Percentiles rank a stretch among this genome's conserved stretches.
Evolutionary conservation across 2,329 filamentous ascomycete genomes (phyloP).

Genomic region (Cordyceps militaris): DNA sequence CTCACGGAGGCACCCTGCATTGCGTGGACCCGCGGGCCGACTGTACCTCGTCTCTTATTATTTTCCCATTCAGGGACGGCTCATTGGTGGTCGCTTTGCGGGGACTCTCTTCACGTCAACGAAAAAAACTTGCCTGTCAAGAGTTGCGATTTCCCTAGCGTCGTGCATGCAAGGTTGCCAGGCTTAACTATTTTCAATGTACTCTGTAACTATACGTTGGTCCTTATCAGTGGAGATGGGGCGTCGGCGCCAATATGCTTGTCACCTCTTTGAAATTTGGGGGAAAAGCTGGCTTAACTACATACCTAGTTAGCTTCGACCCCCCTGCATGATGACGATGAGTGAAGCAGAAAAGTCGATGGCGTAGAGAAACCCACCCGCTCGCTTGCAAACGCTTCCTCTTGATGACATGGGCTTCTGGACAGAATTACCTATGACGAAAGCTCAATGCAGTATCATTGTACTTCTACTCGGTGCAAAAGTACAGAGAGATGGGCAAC

Average conservation of each 20-base stretch:
- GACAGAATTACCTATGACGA: too few relatives aligned
- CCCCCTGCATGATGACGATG: slow-evolving; percentile 8
- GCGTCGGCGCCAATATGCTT: not conserved
- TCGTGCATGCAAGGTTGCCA: not conserved
- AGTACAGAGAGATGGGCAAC: not conserved
- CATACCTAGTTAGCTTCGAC: not conserved
- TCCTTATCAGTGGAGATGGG: slow-evolving; percentile 8
- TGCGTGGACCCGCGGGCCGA: not conserved
- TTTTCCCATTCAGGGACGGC: not conserved
- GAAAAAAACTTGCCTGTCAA: not conserved
- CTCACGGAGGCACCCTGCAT: not conserved
- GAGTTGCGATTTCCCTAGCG: not conserved
- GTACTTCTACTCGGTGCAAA: too few relatives aligned
- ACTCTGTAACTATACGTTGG: too few relatives aligned
- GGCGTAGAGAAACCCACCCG: too few relatives aligned
- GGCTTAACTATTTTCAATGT: not conserved
- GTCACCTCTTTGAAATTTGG: not conserved
- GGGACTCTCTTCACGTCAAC: not conserved
- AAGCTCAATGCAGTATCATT: too few relatives aligned
- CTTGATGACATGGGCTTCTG: too few relatives aligned
- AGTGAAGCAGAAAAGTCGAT: not conserved
- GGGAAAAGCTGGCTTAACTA: not conserved
- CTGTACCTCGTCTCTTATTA: not conserved
- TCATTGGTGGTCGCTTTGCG: not conserved
- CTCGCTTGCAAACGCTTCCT: too few relatives aligned